Percentiles rank a stretch among this genome's conserved stretches.
phyloP scores from a whole-genome alignment of 2,329 filamentous ascomycete species.

The Diaporthe destruens region DNA sequence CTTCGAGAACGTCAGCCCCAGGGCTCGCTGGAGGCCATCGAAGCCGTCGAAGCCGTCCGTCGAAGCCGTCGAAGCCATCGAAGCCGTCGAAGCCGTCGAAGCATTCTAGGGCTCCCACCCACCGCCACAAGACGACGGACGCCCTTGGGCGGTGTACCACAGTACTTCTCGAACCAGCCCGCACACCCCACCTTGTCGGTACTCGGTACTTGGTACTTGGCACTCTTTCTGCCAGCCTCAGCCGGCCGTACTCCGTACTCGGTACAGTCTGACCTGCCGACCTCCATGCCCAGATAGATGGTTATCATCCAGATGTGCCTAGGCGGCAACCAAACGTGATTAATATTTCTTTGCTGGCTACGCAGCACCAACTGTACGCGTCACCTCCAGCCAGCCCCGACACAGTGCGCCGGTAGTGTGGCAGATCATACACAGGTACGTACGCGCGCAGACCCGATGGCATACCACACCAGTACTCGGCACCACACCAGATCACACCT shows the following conservation, averaged over 20 bases:
- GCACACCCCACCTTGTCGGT: too few relatives aligned
- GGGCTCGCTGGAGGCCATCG: constrained; percentile 2
- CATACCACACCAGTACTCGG: too few relatives aligned
- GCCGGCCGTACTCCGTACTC: too few relatives aligned
- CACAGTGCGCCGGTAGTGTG: not conserved
- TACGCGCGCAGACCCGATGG: too few relatives aligned
- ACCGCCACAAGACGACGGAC: constrained; percentile 9
- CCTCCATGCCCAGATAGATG: too few relatives aligned
- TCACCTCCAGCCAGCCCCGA: not conserved
- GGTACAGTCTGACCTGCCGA: too few relatives aligned
- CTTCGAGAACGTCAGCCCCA: constrained; percentile 30
- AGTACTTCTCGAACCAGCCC: not conserved
- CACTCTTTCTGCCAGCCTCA: too few relatives aligned
- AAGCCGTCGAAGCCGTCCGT: constrained; percentile 19
- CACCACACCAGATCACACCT: too few relatives aligned
- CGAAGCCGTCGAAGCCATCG: constrained; percentile 22
- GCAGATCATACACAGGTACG: not conserved
- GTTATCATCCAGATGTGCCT: too few relatives aligned
- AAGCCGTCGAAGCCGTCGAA: constrained; percentile 22
- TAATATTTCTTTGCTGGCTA: not conserved
- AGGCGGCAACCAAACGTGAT: too few relatives aligned
- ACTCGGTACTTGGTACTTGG: too few relatives aligned
- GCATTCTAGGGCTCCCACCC: constrained; percentile 25
- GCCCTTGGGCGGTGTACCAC: not conserved
- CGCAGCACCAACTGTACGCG: not conserved